Evolutionary conservation across 768 basidiomycete genomes (phyloP).

Genomic region (Trametes sanguinea): DNA sequence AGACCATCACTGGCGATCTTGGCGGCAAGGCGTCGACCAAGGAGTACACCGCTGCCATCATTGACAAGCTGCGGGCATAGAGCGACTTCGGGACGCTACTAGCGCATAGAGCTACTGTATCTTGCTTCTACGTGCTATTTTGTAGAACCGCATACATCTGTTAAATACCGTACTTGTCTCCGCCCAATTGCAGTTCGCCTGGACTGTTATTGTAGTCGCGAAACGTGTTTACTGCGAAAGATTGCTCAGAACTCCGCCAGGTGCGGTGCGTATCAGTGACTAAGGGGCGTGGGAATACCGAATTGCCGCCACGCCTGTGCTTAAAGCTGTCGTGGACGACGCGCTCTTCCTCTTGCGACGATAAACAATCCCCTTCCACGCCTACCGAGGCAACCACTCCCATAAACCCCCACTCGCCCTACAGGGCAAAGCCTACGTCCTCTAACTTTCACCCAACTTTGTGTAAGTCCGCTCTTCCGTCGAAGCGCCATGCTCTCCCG

Average conservation of each 20-base stretch:
- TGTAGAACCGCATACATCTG: constrained; percentile 10
- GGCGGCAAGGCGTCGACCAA: constrained; percentile 89
- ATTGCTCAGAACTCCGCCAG: constrained; percentile 8
- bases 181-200: not conserved
- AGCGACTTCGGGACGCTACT: constrained; percentile 11
- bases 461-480: constrained; percentile 19
- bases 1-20: constrained; percentile 91
- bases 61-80: constrained; percentile 57
- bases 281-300: constrained; percentile 22
- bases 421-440: constrained; percentile 80
- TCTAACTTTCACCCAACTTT: constrained; percentile 41
- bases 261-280: constrained; percentile 21
- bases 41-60: constrained; percentile 89
- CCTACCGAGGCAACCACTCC: constrained; percentile 59
- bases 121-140: constrained; percentile 14
- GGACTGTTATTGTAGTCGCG: constrained; percentile 8
- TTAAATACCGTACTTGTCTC: constrained; percentile 2
- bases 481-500: constrained; percentile 8
- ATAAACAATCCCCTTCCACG: constrained; percentile 52
- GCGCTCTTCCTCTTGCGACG: constrained; percentile 37
- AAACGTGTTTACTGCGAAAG: constrained; percentile 5
- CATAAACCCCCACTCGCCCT: constrained; percentile 78
- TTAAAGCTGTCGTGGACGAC: constrained; percentile 29
- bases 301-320: constrained; percentile 21
- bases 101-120: constrained; percentile 21